Conservation (phyloP, 805 yeast species). For the Starmerella sirachaensis region DNA sequence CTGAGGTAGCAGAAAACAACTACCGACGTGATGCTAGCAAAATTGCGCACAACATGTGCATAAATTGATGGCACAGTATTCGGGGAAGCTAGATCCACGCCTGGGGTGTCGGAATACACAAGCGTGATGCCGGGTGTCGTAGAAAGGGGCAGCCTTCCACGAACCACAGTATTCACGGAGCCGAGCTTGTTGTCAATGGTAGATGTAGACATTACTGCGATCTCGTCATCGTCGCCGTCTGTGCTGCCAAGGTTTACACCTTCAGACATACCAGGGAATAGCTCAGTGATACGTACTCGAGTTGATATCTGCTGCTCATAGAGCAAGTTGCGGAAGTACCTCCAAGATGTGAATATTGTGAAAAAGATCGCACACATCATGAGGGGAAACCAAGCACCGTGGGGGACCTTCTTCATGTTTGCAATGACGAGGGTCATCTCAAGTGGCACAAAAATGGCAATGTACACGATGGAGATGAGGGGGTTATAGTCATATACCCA, state of each 20-base stretch:
- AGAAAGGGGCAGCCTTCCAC: background rate
- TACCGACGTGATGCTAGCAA: slow-evolving; percentile 35
- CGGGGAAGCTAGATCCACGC: slow-evolving; percentile 31
- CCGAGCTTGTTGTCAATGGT: too few relatives aligned
- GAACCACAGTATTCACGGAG: background rate
- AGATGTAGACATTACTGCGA: background rate
- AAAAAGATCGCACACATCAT: slow-evolving; percentile 34
- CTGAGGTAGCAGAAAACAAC: slow-evolving; percentile 36
- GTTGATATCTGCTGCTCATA: slow-evolving; percentile 8
- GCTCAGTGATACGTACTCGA: slow-evolving; percentile 8
- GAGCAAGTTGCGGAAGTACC: slow-evolving; percentile 33
- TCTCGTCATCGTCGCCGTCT: background rate
- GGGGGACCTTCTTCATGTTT: slow-evolving; percentile 40
- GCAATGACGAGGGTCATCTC: slow-evolving; percentile 39
- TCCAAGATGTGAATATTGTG: slow-evolving; percentile 36
- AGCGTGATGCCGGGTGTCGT: slow-evolving; percentile 31
- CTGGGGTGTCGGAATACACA: slow-evolving; percentile 31
- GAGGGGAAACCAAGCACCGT: slow-evolving; percentile 55
- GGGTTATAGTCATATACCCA: slow-evolving; percentile 35
- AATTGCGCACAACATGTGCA: slow-evolving; percentile 31
- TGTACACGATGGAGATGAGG: slow-evolving; percentile 30
- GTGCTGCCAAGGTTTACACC: background rate
- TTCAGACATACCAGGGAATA: slow-evolving; percentile 7
- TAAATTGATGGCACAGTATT: slow-evolving; percentile 38
- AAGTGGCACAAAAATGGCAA: slow-evolving; percentile 35